Conservation (phyloP, 345 rosid species). For the Lumnitzera littorea region DNA sequence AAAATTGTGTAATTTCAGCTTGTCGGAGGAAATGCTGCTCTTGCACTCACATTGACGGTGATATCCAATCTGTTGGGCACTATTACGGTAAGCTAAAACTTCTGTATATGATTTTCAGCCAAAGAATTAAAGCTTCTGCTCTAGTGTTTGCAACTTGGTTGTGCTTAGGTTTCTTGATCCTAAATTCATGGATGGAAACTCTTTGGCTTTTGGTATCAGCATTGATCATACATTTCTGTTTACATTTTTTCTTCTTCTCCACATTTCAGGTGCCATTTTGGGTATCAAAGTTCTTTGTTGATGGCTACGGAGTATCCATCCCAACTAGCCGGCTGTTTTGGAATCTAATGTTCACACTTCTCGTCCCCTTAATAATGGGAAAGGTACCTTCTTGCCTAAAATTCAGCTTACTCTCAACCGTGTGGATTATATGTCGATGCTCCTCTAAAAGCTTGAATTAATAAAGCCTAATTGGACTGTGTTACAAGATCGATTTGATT, state of each 20-base stretch:
- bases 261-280: slow-evolving; percentile 18
- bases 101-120: neutral
- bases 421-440: neutral
- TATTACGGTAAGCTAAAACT: slow-evolving; percentile 11
- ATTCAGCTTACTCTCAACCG: neutral
- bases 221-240: neutral
- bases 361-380: slow-evolving; percentile 13
- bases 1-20: slow-evolving; percentile 9
- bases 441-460: no score
- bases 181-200: no score
- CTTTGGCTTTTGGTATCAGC: no score
- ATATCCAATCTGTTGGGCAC: slow-evolving; percentile 16
- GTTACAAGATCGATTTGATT: no score
- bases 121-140: neutral
- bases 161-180: no score
- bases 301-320: slow-evolving; percentile 20
- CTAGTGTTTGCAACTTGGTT: no score
- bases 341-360: slow-evolving; percentile 21
- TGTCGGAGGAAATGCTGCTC: slow-evolving; percentile 19
- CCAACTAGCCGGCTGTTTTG: slow-evolving; percentile 20
- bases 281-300: slow-evolving; percentile 14
- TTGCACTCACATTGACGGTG: slow-evolving; percentile 20
- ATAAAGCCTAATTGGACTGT: no score
- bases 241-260: neutral
- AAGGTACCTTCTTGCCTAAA: slow-evolving; percentile 12